Evolutionary conservation across 78 protist species (phyloP).

Genomic region (Ministeria vibrans): DNA sequence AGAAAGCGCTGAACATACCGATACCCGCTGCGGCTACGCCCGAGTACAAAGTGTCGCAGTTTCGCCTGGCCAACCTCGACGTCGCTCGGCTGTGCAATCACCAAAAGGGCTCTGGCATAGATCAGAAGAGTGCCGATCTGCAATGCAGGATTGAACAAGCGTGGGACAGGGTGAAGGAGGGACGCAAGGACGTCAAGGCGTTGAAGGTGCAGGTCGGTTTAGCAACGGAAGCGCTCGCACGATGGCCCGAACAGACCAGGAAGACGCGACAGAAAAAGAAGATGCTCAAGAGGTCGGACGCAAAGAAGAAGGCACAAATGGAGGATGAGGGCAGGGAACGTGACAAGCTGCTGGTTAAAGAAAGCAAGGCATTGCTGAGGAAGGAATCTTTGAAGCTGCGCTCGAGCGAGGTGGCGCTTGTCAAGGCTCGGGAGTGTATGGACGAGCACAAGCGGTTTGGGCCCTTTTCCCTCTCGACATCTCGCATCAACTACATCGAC

Average conservation of each 20-base stretch:
- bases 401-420: background rate
- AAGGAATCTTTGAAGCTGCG: background rate
- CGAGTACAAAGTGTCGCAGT: slow-evolving; percentile 67
- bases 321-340: background rate
- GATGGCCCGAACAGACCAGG: background rate
- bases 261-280: background rate
- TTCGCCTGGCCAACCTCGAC: slow-evolving; percentile 80
- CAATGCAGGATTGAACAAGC: background rate
- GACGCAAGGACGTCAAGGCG: background rate
- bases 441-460: slow-evolving; percentile 60
- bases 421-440: background rate
- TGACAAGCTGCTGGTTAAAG: background rate
- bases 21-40: slow-evolving; percentile 9
- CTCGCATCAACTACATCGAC: slow-evolving; percentile 95
- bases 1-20: slow-evolving; percentile 49
- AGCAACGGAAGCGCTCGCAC: background rate
- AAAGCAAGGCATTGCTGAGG: background rate
- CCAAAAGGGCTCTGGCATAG: slow-evolving; percentile 49
- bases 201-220: background rate
- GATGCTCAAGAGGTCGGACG: slow-evolving; percentile 30
- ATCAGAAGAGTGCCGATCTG: background rate
- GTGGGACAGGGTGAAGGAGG: background rate
- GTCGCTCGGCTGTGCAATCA: slow-evolving; percentile 99
- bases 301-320: slow-evolving; percentile 4
- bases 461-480: slow-evolving; percentile 93